Percentiles rank a stretch among this genome's conserved stretches.
phyloP scores from a whole-genome alignment of 352 stramenopile genomes.

The Phytophthora rubi region DNA sequence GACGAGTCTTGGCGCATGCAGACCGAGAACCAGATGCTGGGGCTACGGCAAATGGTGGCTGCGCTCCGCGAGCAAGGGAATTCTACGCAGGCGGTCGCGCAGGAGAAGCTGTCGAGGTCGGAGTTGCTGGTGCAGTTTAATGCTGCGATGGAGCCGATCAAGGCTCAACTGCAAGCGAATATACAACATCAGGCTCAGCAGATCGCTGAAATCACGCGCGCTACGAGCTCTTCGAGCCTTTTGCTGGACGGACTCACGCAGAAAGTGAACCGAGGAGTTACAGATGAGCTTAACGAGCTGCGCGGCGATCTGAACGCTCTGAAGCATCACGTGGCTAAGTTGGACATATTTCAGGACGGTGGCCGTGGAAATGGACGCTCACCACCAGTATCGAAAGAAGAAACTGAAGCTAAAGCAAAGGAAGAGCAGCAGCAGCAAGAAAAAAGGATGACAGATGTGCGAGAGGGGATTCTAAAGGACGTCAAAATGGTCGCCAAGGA shows the following conservation, averaged over 20 bases:
- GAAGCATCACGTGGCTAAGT: conserved; percentile 59
- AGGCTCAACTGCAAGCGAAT: conserved; percentile 76
- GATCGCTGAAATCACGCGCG: conserved; percentile 71
- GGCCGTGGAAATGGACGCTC: conserved; percentile 8
- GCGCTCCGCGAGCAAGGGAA: conserved; percentile 76
- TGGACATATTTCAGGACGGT: conserved; percentile 40
- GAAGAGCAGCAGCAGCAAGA: conserved; percentile 30
- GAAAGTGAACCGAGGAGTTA: conserved; percentile 66
- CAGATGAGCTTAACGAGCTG: conserved; percentile 59
- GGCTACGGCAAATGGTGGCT: conserved; percentile 76
- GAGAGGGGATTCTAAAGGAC: conserved; percentile 26
- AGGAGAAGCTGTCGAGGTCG: conserved; percentile 78
- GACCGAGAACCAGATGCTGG: conserved; percentile 80
- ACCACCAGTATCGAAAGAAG: conserved; percentile 24
- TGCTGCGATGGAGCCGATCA: conserved; percentile 79
- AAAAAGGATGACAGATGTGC: conserved; percentile 23
- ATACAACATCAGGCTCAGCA: conserved; percentile 77
- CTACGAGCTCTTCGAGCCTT: conserved; percentile 60
- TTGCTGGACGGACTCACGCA: conserved; percentile 66
- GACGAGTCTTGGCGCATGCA: conserved; percentile 88
- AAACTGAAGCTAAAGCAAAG: conserved; percentile 25
- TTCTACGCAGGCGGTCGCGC: conserved; percentile 57
- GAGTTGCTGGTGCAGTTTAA: conserved; percentile 87
- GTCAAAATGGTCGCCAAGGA: conserved; percentile 22
- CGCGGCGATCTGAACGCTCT: conserved; percentile 61